Evolutionary conservation across 2,329 filamentous ascomycete species (phyloP).

Genomic region (Aspergillus spinulosporus): DNA sequence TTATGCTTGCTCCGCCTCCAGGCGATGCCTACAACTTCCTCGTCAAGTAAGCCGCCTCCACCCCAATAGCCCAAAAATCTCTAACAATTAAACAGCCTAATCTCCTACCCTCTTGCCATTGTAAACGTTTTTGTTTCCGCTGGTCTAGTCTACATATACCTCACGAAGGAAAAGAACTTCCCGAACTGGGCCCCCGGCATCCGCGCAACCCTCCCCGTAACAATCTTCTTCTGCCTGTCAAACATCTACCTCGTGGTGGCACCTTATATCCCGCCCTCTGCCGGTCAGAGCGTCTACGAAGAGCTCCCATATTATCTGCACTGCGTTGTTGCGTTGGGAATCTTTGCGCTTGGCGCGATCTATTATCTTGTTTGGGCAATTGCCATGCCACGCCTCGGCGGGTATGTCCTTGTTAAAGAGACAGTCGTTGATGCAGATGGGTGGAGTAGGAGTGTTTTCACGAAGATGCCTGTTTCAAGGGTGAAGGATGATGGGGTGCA

Average conservation of each 20-base stretch:
- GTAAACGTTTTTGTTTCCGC: conserved; percentile 54
- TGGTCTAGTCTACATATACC: conserved; percentile 52
- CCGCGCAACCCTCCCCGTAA: conserved; percentile 52
- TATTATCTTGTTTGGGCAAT: conserved; percentile 56
- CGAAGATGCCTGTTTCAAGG: conserved; percentile 39
- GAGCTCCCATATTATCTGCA: conserved; percentile 56
- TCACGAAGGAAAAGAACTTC: conserved; percentile 36
- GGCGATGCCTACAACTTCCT: conserved; percentile 68
- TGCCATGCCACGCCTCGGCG: conserved; percentile 45
- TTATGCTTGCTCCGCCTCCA: conserved; percentile 66
- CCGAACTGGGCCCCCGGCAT: conserved; percentile 53
- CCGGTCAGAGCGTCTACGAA: conserved; percentile 53
- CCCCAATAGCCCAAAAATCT: neutral
- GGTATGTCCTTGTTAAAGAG: conserved; percentile 58
- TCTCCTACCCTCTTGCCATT: conserved; percentile 45
- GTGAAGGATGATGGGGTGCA: neutral
- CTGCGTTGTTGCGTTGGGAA: conserved; percentile 53
- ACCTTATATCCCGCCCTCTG: conserved; percentile 53
- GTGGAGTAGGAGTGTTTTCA: conserved; percentile 62
- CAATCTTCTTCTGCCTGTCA: conserved; percentile 54
- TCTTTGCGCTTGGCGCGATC: conserved; percentile 52
- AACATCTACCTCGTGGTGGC: conserved; percentile 56
- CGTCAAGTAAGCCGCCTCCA: conserved; percentile 37
- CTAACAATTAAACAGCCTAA: conserved; percentile 29
- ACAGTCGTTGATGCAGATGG: conserved; percentile 60